Evolutionary conservation across 2,329 filamentous ascomycete genomes (phyloP), one percentile per base, ranked within the genome.

Genomic region (Pleoardoris graminearum): DNA sequence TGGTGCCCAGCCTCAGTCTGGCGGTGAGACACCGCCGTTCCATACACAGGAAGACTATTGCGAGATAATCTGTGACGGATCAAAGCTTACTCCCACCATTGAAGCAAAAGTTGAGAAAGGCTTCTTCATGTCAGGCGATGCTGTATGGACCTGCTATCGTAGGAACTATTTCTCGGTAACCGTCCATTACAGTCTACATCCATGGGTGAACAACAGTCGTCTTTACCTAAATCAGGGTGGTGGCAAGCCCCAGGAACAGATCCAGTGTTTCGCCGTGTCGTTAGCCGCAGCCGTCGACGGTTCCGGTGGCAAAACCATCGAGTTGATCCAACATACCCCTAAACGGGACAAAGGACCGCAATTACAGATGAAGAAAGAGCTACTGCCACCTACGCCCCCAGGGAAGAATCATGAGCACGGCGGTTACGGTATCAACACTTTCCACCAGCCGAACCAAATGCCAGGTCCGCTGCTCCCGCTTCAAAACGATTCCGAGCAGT

Each of bases 321-420:
- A 94, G 59, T 79, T 96, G 12, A 88, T 96, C 3, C 91, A 96
- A 71, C 91, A 96, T 70, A 96, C 91, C 0, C 90, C 91, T 0
- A 96, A 96, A 74, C 82, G 91, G 59, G 91, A 96, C 78, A 93
- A 93, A 68, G 90, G 91, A 0, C 91, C 90, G 1, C 88, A 91
- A 54, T 82, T 82, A 51, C 84, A 88, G 42, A 84, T 85, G 65
- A 87, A 86, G 57, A 91, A 91, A 4, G 84, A 85, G 30, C 82
- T 85, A 35, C 79, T 96, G 23, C 79, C 83, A 11, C 87, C 90
- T 4, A 85, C 83, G 48, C 84, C 84, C 14, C 81, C 80, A n/a
- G 81, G 81, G 12, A 75, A 76, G 43, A 66, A 66, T 25, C 71
- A 72, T 3, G 70, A 79, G 21, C 71, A 75, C 27, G 64, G 70